These are phyloP conservation scores for Xerocomellus intermedius DNA, from an alignment of 768 basidiomycete genomes.

Conservation along the genomic window DNA sequence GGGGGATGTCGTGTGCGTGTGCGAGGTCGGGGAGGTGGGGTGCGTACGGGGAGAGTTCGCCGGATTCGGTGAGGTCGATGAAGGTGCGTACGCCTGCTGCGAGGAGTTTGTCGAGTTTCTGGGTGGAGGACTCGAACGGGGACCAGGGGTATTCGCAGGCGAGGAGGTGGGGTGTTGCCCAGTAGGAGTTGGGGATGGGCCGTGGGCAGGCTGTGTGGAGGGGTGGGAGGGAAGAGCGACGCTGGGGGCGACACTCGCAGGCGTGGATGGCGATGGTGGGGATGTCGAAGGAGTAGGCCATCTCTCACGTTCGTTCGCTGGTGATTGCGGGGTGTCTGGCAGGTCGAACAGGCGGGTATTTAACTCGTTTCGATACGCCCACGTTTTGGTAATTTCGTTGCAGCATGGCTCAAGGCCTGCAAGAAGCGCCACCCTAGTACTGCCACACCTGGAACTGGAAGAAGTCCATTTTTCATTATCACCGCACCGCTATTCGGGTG, in stretches of 20 bases:
- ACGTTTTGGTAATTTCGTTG: neutral
- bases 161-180: conserved; percentile 70
- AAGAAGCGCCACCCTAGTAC: neutral
- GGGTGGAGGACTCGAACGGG: conserved; percentile 50
- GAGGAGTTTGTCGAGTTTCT: conserved; percentile 74
- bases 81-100: conserved; percentile 74
- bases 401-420: conserved; percentile 12
- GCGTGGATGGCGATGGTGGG: conserved; percentile 10
- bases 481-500: conserved; percentile 11
- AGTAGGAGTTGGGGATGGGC: conserved; percentile 83
- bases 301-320: neutral
- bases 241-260: conserved; percentile 8
- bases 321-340: conserved; percentile 5
- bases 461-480: conserved; percentile 16
- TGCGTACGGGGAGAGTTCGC: conserved; percentile 68
- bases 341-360: conserved; percentile 6
- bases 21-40: conserved; percentile 55
- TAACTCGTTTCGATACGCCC: conserved; percentile 10
- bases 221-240: conserved; percentile 20
- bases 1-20: conserved; percentile 52
- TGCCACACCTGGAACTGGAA: conserved; percentile 11
- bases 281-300: conserved; percentile 4
- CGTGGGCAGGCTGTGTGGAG: conserved; percentile 33
- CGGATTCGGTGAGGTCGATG: conserved; percentile 81
- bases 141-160: conserved; percentile 84